Conservation (phyloP, 106 monocot genomes). For the Chionographis japonica region DNA sequence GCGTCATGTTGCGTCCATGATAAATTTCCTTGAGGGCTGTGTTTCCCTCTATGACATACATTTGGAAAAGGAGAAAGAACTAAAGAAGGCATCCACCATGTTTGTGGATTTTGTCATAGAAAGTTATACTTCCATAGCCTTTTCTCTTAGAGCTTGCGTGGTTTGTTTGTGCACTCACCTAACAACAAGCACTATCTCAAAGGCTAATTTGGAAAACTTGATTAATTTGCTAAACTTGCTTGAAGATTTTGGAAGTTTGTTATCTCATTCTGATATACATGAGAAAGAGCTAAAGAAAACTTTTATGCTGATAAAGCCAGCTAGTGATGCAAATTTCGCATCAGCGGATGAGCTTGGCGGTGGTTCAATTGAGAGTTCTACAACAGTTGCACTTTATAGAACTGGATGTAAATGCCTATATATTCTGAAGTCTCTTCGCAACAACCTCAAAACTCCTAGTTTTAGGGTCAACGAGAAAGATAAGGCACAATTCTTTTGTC, state of each 20-base stretch:
- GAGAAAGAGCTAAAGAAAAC: conserved; percentile 10
- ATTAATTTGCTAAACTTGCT: conserved; percentile 13
- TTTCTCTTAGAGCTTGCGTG: conserved; percentile 6
- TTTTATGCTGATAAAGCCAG: background rate
- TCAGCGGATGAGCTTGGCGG: background rate
- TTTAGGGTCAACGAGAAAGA: background rate
- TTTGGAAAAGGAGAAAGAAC: conserved; percentile 10
- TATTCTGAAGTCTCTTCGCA: conserved; percentile 11
- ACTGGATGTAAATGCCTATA: conserved; percentile 11
- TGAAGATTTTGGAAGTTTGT: conserved; percentile 1
- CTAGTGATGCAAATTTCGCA: too few relatives aligned
- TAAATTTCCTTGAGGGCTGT: conserved; percentile 23
- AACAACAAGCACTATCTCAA: conserved; percentile 18
- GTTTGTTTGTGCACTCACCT: conserved; percentile 21
- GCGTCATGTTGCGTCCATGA: background rate
- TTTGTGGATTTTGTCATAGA: conserved; percentile 14
- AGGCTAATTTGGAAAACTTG: conserved; percentile 16
- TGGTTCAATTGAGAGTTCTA: background rate
- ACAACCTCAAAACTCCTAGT: conserved; percentile 20
- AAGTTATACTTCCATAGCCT: background rate
- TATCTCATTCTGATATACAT: background rate
- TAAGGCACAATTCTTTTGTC: conserved; percentile 22
- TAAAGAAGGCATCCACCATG: background rate
- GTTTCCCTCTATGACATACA: conserved; percentile 13
- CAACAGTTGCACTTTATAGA: background rate